These are phyloP conservation scores for Eutrema heterophyllum DNA, from an alignment of 345 rosid genomes.

Conservation along the genomic window DNA sequence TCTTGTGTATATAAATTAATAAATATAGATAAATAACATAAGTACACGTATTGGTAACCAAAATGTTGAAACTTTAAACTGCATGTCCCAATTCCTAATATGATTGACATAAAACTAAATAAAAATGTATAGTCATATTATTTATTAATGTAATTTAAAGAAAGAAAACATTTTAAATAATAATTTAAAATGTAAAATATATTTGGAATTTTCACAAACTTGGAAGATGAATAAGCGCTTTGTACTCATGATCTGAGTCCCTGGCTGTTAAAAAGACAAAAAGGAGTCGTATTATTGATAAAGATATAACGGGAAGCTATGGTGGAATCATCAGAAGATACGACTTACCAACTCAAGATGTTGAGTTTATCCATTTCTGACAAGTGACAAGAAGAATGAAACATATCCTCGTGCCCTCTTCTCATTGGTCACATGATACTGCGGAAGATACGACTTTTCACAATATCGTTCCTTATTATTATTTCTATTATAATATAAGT, in stretches of 20 bases:
- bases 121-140: no score
- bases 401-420: conserved; percentile 12
- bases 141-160: no score
- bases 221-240: not conserved
- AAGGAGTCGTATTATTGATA: not conserved
- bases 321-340: conserved; percentile 14
- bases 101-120: no score
- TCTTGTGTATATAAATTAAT: no score
- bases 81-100: no score
- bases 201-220: not conserved
- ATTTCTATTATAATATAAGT: no score
- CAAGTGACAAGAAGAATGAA: conserved; percentile 21
- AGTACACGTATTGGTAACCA: no score
- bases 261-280: not conserved
- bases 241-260: not conserved
- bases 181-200: no score
- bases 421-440: conserved; percentile 1
- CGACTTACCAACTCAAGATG: conserved; percentile 28
- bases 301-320: not conserved
- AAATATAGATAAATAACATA: no score
- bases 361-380: conserved; percentile 16
- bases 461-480: not conserved
- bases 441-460: conserved; percentile 15
- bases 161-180: no score
- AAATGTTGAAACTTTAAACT: no score